Percentiles rank a stretch among this genome's conserved stretches.
Evolutionary conservation across 768 basidiomycete species (phyloP).

Genomic region (Boletus vinaceobasis): DNA sequence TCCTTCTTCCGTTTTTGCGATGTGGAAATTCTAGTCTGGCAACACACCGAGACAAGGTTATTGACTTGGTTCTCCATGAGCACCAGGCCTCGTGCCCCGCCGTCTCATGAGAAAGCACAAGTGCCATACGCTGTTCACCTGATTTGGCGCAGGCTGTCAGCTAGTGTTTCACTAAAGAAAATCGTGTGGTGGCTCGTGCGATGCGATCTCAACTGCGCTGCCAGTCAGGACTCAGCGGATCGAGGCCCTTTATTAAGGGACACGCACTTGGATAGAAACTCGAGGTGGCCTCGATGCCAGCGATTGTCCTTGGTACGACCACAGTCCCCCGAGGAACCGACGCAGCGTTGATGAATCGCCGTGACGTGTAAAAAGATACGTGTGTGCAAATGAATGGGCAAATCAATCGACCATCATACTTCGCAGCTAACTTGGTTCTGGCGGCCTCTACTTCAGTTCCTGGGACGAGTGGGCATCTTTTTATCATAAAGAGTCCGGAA

Average conservation of each 20-base stretch:
- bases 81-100: constrained; percentile 2
- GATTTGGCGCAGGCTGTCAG: constrained; percentile 6
- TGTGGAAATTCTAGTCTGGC: neutral
- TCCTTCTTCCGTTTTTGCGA: neutral
- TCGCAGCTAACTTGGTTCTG: constrained; percentile 9
- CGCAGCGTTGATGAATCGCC: constrained; percentile 38
- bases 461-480: constrained; percentile 30
- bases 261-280: constrained; percentile 9
- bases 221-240: constrained; percentile 7
- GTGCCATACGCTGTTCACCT: neutral
- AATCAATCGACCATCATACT: constrained; percentile 23
- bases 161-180: constrained; percentile 15
- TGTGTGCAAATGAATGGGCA: constrained; percentile 6
- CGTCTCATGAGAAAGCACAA: constrained; percentile 12
- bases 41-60: neutral
- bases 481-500: constrained; percentile 9
- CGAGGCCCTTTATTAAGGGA: constrained; percentile 10
- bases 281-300: constrained; percentile 32
- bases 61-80: neutral
- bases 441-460: constrained; percentile 19
- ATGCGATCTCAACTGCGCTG: constrained; percentile 1
- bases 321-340: constrained; percentile 30
- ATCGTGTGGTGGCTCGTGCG: neutral
- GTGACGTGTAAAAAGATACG: constrained; percentile 40
- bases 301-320: constrained; percentile 31